phyloP scores from a whole-genome alignment of 202 grass and related monocot genomes.

The Dendrocalamus latiflorus region DNA sequence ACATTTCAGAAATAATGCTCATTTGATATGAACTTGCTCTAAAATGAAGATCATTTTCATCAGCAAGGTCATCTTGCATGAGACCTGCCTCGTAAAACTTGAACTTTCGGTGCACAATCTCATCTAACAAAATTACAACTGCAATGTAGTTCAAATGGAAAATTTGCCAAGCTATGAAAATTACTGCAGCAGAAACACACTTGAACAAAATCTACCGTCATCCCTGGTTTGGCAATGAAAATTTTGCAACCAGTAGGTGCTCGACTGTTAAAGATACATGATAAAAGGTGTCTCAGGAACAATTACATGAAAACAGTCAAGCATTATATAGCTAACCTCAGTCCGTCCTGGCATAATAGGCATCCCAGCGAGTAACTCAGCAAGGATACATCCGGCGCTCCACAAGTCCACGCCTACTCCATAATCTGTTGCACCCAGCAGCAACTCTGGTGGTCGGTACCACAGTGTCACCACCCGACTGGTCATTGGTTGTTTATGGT shows the following conservation, averaged over 20 bases:
- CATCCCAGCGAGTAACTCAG: slow-evolving; percentile 78
- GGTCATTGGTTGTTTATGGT: slow-evolving; percentile 85
- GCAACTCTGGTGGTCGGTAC: slow-evolving; percentile 81
- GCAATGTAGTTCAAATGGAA: not conserved
- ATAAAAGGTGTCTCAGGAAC: not conserved
- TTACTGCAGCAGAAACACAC: not conserved
- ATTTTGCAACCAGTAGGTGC: not conserved
- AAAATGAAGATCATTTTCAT: not conserved
- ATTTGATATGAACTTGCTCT: not conserved
- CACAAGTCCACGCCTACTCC: slow-evolving; percentile 74
- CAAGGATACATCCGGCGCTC: slow-evolving; percentile 89
- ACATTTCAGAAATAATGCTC: not conserved
- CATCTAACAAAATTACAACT: not conserved
- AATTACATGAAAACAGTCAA: not conserved
- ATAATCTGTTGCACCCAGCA: slow-evolving; percentile 77
- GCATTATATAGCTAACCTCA: slow-evolving; percentile 47
- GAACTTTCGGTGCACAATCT: not conserved
- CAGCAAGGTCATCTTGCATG: not conserved
- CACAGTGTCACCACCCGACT: slow-evolving; percentile 81
- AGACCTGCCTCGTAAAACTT: not conserved
- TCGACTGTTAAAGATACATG: not conserved
- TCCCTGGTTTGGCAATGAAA: not conserved
- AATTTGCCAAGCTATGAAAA: not conserved
- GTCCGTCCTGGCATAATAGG: slow-evolving; percentile 91
- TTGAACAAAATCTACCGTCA: slow-evolving; percentile 17